A percentile compares a stretch with the other conserved stretches of the same genome.
phyloP scores from a whole-genome alignment of 2,329 filamentous ascomycete genomes.

The Exophiala lecanii-corni region DNA sequence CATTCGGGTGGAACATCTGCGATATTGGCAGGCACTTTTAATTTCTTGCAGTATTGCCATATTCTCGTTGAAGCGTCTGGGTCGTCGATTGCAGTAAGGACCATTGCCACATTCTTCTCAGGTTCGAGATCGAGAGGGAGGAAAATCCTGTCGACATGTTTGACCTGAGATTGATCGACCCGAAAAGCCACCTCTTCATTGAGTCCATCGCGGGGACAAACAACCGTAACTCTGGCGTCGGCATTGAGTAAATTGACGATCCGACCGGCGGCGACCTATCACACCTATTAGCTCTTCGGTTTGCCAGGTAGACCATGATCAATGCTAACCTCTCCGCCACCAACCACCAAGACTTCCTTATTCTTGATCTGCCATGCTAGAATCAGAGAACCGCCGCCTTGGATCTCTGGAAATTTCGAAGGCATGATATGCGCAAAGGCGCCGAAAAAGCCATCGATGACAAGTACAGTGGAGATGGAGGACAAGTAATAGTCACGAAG shows the following conservation, averaged over 20 bases:
- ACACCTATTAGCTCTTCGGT: conserved; percentile 1
- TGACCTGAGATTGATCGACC: conserved; percentile 68
- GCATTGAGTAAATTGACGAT: conserved; percentile 93
- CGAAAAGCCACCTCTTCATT: conserved; percentile 86
- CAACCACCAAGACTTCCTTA: conserved; percentile 86
- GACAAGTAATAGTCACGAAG: background rate
- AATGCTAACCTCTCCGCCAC: conserved; percentile 78
- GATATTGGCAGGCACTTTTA: conserved; percentile 83
- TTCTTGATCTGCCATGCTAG: conserved; percentile 91
- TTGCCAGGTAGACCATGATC: too few species aligned
- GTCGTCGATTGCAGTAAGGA: conserved; percentile 89
- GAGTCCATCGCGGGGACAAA: conserved; percentile 73
- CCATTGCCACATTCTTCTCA: conserved; percentile 64
- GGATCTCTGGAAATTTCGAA: conserved; percentile 66
- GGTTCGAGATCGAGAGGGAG: conserved; percentile 79
- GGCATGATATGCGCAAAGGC: conserved; percentile 38
- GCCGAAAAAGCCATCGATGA: conserved; percentile 14
- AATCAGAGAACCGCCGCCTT: conserved; percentile 88
- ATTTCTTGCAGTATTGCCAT: conserved; percentile 89
- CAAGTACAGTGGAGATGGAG: conserved; percentile 16
- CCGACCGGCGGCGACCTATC: conserved; percentile 86
- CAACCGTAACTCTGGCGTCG: conserved; percentile 82
- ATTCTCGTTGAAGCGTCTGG: conserved; percentile 83
- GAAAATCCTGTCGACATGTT: conserved; percentile 78
- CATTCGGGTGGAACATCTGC: conserved; percentile 95